Conservation (phyloP, 495 filamentous ascomycete genomes). For the Xylaria acuta region DNA sequence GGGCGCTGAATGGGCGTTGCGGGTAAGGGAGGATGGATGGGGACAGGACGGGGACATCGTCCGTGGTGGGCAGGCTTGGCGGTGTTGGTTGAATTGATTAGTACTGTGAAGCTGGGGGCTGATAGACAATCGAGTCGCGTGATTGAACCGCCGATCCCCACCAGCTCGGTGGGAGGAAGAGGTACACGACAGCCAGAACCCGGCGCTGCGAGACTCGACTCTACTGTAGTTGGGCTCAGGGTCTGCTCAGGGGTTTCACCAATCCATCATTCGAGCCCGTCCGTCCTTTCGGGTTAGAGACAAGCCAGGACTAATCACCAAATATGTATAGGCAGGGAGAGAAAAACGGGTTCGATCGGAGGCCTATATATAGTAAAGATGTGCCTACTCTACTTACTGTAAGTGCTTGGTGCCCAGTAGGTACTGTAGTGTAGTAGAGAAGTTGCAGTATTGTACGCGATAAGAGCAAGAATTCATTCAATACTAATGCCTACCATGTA, state of each 20-base stretch:
- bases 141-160: conserved; percentile 6
- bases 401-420: too few species aligned
- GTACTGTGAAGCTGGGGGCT: not conserved
- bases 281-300: conserved; percentile 5
- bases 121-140: conserved; percentile 11
- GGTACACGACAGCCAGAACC: not conserved
- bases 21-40: conserved; percentile 3
- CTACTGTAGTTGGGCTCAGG: not conserved
- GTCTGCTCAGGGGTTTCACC: not conserved
- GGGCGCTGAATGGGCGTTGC: conserved; percentile 1
- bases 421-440: too few species aligned
- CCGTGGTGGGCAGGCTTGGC: conserved; percentile 17
- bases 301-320: not conserved
- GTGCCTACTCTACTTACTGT: not conserved
- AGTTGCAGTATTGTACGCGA: not conserved
- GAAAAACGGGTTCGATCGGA: not conserved
- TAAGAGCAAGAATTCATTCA: not conserved
- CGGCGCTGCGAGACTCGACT: conserved; percentile 1
- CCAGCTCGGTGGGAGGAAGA: not conserved
- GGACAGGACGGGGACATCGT: too few species aligned
- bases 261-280: not conserved
- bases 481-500: not conserved
- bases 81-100: not conserved
- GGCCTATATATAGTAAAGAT: conserved; percentile 16
- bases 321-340: too few species aligned